Conservation (phyloP, 163 green algal species). For the Smithsoniella earleae region DNA sequence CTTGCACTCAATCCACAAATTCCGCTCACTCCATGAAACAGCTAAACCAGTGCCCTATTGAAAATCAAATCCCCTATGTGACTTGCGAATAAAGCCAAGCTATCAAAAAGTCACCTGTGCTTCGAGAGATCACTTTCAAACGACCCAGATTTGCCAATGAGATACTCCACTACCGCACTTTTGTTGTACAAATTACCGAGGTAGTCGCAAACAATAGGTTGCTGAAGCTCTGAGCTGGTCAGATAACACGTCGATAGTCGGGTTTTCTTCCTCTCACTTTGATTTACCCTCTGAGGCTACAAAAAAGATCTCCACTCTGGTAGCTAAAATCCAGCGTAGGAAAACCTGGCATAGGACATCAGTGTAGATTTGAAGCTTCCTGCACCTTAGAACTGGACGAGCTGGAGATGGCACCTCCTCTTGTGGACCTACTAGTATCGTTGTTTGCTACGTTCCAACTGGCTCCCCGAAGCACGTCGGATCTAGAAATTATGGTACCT, state of each 20-base stretch:
- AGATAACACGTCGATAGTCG: conserved; percentile 43
- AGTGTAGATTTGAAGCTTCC: too few relatives aligned
- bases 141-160: too few relatives aligned
- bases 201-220: conserved; percentile 51
- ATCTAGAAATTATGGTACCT: conserved; percentile 49
- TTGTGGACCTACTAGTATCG: conserved; percentile 43
- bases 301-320: neutral
- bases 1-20: neutral
- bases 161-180: conserved; percentile 51
- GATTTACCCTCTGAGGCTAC: conserved; percentile 3
- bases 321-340: neutral
- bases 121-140: too few relatives aligned
- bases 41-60: too few relatives aligned
- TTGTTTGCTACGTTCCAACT: conserved; percentile 41
- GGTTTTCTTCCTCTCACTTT: neutral
- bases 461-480: conserved; percentile 49
- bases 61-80: neutral
- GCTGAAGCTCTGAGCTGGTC: conserved; percentile 42
- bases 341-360: too few relatives aligned
- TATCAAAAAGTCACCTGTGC: neutral
- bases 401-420: conserved; percentile 43
- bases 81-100: neutral
- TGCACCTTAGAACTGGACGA: conserved; percentile 31
- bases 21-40: neutral
- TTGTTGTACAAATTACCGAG: conserved; percentile 60